These are phyloP conservation scores for Albifimbria verrucaria DNA, from an alignment of 2,329 filamentous ascomycete genomes.

Conservation along the genomic window DNA sequence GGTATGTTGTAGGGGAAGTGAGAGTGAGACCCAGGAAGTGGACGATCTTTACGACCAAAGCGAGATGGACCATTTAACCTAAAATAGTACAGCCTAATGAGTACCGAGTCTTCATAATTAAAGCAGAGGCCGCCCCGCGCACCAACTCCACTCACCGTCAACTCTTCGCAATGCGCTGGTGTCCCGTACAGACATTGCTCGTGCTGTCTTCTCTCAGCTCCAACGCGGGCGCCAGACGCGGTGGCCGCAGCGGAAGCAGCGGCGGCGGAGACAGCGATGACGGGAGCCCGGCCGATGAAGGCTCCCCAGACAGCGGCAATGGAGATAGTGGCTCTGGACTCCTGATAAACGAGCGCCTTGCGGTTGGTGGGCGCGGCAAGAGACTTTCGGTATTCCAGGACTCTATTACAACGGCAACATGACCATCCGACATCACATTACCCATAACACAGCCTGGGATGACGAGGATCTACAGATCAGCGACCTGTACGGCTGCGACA, in stretches of 20 bases:
- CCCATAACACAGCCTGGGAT: constrained; percentile 9
- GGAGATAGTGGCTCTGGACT: background rate
- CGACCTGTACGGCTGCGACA: constrained; percentile 7
- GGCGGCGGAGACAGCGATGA: background rate
- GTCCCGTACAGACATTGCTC: background rate
- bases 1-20: no score
- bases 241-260: background rate
- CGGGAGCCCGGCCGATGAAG: background rate
- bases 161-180: background rate
- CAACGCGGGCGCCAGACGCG: background rate
- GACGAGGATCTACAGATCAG: background rate
- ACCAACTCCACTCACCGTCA: background rate
- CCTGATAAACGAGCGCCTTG: background rate
- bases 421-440: constrained; percentile 10
- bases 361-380: background rate
- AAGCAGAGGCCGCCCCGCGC: background rate
- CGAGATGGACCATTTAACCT: no score
- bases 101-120: background rate
- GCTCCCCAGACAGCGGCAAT: background rate
- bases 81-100: no score
- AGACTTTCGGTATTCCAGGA: constrained; percentile 10
- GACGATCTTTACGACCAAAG: no score
- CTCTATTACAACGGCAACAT: constrained; percentile 15
- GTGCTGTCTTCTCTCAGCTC: background rate
- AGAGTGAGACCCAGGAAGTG: no score